Percentiles rank a stretch among this genome's conserved stretches.
Conservation (phyloP, 306 rosid species). For the Comarum palustre region DNA sequence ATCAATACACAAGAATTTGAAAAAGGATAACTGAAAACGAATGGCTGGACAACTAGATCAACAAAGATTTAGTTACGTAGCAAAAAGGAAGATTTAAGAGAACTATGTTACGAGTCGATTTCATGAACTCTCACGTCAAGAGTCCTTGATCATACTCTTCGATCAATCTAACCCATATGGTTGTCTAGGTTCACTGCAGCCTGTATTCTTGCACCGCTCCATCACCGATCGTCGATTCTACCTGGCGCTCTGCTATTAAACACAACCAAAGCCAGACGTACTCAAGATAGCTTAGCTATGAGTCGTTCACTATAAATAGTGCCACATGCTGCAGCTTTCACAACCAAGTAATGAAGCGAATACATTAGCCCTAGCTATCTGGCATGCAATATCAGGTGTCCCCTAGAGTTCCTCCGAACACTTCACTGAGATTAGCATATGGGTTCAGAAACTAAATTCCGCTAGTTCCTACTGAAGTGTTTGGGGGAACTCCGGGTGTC, state of each 20-base stretch:
- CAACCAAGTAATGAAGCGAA: neutral
- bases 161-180: conserved; percentile 1
- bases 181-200: conserved; percentile 21
- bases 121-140: neutral
- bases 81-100: neutral
- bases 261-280: neutral
- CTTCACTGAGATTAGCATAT: conserved; percentile 23
- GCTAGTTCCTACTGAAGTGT: conserved; percentile 14
- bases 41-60: neutral
- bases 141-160: neutral
- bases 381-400: conserved; percentile 17
- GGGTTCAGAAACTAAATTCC: neutral
- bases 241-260: neutral
- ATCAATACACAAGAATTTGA: conserved; percentile 2
- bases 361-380: neutral
- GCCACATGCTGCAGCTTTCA: neutral
- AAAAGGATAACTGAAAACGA: conserved; percentile 15
- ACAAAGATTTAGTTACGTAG: neutral
- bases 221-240: neutral
- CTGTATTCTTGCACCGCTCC: neutral
- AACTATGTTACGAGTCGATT: neutral
- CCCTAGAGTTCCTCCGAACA: conserved; percentile 35
- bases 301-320: neutral
- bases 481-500: conserved; percentile 23
- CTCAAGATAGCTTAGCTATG: neutral